Percentiles rank a stretch among this genome's conserved stretches.
Conservation (phyloP, 257 asterid genomes). For the Jacaranda mimosifolia region DNA sequence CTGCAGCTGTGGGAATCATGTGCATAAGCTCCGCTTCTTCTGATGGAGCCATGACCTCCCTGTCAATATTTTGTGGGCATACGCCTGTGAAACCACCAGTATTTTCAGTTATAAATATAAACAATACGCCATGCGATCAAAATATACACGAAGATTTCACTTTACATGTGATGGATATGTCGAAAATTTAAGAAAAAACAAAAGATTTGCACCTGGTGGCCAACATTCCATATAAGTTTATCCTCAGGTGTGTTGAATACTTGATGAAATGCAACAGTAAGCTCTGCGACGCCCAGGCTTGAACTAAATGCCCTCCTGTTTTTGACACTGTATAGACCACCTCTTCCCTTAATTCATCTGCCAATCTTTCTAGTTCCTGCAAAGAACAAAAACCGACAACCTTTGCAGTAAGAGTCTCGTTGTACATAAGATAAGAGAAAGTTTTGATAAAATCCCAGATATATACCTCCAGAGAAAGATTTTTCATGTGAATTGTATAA, state of each 20-base stretch:
- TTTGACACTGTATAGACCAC: conserved; percentile 66
- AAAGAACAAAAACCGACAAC: neutral
- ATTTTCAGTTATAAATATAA: neutral
- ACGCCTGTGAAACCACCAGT: conserved; percentile 44
- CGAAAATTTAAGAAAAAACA: neutral
- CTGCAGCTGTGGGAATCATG: conserved; percentile 75
- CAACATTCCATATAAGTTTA: conserved; percentile 84
- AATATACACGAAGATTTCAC: neutral
- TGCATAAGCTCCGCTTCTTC: conserved; percentile 79
- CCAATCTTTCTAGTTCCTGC: conserved; percentile 59
- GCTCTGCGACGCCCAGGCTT: conserved; percentile 71
- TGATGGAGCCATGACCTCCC: conserved; percentile 91
- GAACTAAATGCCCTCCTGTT: conserved; percentile 77
- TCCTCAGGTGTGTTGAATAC: conserved; percentile 73
- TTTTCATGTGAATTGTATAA: conserved; percentile 74
- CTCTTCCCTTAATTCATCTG: conserved; percentile 70
- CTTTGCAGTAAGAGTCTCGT: neutral
- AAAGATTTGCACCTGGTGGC: conserved; percentile 61
- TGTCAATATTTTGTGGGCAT: conserved; percentile 74
- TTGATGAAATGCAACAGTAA: conserved; percentile 79
- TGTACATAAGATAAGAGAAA: no score
- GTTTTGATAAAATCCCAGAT: neutral
- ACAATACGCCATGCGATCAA: neutral
- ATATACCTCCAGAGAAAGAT: conserved; percentile 62
- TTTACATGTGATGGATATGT: no score